Percentiles rank a stretch among this genome's conserved stretches.
Evolutionary conservation across 148 eudicot genomes (phyloP).

Genomic region (Fagopyrum esculentum): DNA sequence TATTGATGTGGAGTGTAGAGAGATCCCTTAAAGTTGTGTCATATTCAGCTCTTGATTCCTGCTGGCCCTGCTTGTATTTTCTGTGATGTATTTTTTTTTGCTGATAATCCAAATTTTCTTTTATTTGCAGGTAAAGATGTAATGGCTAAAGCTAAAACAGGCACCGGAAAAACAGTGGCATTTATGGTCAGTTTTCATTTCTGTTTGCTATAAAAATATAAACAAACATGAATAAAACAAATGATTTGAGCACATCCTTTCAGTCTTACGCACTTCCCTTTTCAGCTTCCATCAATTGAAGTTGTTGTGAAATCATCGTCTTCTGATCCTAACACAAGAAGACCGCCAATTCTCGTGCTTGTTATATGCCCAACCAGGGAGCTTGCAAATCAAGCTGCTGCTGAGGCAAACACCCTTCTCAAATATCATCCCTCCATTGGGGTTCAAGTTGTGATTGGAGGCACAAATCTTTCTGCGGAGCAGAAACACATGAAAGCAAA

Average conservation of each 20-base stretch:
- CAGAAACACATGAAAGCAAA: constrained; percentile 75
- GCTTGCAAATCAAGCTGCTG: constrained; percentile 90
- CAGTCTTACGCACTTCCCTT: constrained; percentile 3
- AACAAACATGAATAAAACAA: not conserved
- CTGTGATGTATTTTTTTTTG: not conserved
- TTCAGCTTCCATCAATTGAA: constrained; percentile 36
- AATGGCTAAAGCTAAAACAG: constrained; percentile 93
- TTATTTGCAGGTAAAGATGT: constrained; percentile 83
- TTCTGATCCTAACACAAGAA: constrained; percentile 40
- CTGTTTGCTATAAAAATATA: not conserved
- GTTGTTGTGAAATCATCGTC: constrained; percentile 53
- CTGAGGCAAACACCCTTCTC: constrained; percentile 68
- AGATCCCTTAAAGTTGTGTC: not conserved
- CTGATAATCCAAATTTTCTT: not conserved
- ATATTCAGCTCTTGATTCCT: not conserved
- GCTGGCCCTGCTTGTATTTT: not conserved
- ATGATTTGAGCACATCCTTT: not conserved
- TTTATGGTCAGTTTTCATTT: constrained; percentile 59
- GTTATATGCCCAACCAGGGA: constrained; percentile 92
- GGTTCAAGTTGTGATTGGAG: constrained; percentile 95
- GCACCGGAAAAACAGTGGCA: constrained; percentile 99
- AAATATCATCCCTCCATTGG: constrained; percentile 89
- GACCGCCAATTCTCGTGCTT: constrained; percentile 77
- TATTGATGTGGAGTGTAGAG: not conserved
- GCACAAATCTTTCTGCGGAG: constrained; percentile 69